Conservation (phyloP, 2,329 filamentous ascomycete species). For the Myriosclerotinia duriaeana region DNA sequence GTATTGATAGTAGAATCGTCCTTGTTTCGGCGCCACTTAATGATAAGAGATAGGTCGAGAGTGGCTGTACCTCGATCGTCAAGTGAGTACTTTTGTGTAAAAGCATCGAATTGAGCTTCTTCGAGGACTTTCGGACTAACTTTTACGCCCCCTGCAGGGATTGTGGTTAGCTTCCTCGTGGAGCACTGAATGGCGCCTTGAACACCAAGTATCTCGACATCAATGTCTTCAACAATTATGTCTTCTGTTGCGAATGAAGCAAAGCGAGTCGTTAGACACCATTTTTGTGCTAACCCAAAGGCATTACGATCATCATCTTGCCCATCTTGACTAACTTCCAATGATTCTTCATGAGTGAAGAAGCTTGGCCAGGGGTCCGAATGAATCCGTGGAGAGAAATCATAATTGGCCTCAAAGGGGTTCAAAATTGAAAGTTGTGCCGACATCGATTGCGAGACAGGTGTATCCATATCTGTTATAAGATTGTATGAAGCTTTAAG, state of each 20-base stretch:
- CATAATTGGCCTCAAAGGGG: constrained; percentile 90
- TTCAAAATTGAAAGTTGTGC: constrained; percentile 71
- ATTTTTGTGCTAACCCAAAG: constrained; percentile 73
- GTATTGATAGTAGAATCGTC: constrained; percentile 49
- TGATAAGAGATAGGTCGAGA: constrained; percentile 71
- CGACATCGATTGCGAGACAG: constrained; percentile 70
- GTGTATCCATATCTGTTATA: constrained; percentile 74
- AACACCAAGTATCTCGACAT: constrained; percentile 59
- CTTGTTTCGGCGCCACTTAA: constrained; percentile 69
- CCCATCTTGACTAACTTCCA: constrained; percentile 32
- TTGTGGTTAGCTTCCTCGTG: constrained; percentile 44
- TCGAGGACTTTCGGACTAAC: constrained; percentile 68
- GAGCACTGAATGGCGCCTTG: constrained; percentile 63
- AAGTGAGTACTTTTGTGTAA: constrained; percentile 72
- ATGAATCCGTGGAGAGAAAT: constrained; percentile 78
- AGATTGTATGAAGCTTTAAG: constrained; percentile 77
- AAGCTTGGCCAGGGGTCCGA: constrained; percentile 81
- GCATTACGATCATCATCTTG: constrained; percentile 42
- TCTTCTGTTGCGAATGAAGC: constrained; percentile 73
- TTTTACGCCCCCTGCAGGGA: constrained; percentile 45
- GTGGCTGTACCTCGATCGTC: constrained; percentile 78
- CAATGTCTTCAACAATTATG: constrained; percentile 62
- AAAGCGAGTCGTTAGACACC: constrained; percentile 71
- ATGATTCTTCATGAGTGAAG: constrained; percentile 57
- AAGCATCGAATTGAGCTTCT: constrained; percentile 70